Evolutionary conservation across 495 filamentous ascomycete genomes (phyloP).

Genomic region (Neurospora tetraspora): DNA sequence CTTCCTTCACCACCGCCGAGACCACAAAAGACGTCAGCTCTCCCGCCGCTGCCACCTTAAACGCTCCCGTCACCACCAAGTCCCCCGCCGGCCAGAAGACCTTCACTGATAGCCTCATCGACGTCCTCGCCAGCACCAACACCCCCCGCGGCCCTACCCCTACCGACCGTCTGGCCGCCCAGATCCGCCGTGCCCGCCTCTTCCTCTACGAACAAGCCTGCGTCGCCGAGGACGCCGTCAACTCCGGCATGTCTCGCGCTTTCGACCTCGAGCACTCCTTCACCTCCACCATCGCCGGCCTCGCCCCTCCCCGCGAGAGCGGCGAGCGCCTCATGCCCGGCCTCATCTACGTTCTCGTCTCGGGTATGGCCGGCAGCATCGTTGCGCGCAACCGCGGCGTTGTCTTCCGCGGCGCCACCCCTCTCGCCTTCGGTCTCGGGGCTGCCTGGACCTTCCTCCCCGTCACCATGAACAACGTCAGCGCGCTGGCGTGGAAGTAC

Average conservation of each 20-base stretch:
- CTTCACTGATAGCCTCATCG: constrained; percentile 1
- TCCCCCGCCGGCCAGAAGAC: constrained; percentile 4
- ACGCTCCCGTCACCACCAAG: background rate
- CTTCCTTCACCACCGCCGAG: constrained; percentile 9
- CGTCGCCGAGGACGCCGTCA: constrained; percentile 65
- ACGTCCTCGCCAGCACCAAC: constrained; percentile 3
- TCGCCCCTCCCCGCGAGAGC: constrained; percentile 72
- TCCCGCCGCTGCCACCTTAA: constrained; percentile 13
- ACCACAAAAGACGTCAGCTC: constrained; percentile 23
- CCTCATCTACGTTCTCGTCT: constrained; percentile 77
- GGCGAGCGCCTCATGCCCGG: constrained; percentile 81
- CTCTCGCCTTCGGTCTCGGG: constrained; percentile 59
- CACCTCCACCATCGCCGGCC: constrained; percentile 74
- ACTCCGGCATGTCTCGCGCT: constrained; percentile 59
- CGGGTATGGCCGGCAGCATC: constrained; percentile 87
- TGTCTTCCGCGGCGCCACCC: constrained; percentile 60
- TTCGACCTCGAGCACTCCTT: constrained; percentile 74
- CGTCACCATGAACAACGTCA: constrained; percentile 75
- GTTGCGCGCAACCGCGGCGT: constrained; percentile 76
- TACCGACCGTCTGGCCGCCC: constrained; percentile 79
- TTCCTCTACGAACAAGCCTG: constrained; percentile 66
- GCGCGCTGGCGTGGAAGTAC: constrained; percentile 74
- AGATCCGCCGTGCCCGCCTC: constrained; percentile 71
- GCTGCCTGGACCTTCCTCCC: constrained; percentile 68
- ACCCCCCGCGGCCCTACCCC: constrained; percentile 56